These are phyloP conservation scores for Macroventuria anomochaeta DNA, from an alignment of 2,329 filamentous ascomycete species.

Conservation along the genomic window DNA sequence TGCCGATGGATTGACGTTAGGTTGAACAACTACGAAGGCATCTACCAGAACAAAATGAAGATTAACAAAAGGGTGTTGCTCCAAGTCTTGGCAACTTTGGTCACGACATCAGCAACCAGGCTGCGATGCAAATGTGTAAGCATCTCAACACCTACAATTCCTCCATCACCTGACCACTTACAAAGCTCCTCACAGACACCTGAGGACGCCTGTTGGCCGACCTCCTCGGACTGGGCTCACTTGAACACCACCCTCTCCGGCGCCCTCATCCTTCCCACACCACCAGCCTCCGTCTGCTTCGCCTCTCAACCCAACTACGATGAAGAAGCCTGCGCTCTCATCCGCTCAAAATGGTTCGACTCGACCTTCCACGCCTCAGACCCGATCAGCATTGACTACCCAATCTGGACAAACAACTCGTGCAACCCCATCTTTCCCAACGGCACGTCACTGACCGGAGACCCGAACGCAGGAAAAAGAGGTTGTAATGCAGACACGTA, in stretches of 20 bases:
- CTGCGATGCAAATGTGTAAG: constrained; percentile 33
- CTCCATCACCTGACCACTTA: background rate
- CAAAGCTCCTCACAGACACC: constrained; percentile 17
- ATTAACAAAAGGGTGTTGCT: background rate
- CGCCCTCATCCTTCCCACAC: constrained; percentile 25
- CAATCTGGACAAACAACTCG: constrained; percentile 38
- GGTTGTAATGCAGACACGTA: constrained; percentile 36
- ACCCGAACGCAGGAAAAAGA: constrained; percentile 25
- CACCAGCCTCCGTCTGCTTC: constrained; percentile 41
- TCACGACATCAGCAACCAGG: background rate
- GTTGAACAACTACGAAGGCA: no score
- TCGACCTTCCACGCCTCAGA: constrained; percentile 35
- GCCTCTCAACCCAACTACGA: constrained; percentile 27
- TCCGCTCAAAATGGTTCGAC: constrained; percentile 37
- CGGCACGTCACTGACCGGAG: constrained; percentile 38
- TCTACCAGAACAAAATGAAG: background rate
- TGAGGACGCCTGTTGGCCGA: constrained; percentile 31
- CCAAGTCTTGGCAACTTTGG: background rate
- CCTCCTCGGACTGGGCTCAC: constrained; percentile 23
- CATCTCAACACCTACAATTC: background rate
- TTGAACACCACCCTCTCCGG: constrained; percentile 33
- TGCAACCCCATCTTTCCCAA: constrained; percentile 41
- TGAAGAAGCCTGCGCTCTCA: constrained; percentile 24
- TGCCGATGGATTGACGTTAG: background rate
- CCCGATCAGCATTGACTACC: constrained; percentile 40